phyloP scores from a whole-genome alignment of 257 asterid species.

The Phtheirospermum japonicum region DNA sequence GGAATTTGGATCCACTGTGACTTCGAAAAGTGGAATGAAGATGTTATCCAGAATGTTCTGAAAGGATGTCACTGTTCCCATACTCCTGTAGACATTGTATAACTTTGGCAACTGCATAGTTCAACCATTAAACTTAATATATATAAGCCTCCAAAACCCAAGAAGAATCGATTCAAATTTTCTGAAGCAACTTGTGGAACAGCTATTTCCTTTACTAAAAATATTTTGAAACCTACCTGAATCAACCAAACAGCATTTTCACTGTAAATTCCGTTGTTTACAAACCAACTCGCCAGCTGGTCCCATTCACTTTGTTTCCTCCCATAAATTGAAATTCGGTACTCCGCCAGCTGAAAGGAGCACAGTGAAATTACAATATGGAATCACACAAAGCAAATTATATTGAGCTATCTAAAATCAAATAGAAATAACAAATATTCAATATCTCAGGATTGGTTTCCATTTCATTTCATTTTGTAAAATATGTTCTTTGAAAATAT shows the following conservation, averaged over 20 bases:
- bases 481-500: background rate
- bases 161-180: constrained; percentile 2
- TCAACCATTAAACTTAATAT: constrained; percentile 28
- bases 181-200: background rate
- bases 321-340: constrained; percentile 83
- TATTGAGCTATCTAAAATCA: constrained; percentile 25
- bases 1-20: constrained; percentile 81
- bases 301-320: constrained; percentile 97
- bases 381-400: constrained; percentile 19
- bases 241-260: constrained; percentile 91
- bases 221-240: constrained; percentile 49
- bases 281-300: constrained; percentile 90
- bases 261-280: constrained; percentile 70
- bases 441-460: background rate
- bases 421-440: background rate
- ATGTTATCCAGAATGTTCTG: constrained; percentile 87
- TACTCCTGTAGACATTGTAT: constrained; percentile 81
- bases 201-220: background rate
- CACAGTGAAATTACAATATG: constrained; percentile 26
- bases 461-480: background rate
- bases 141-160: constrained; percentile 24
- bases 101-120: constrained; percentile 85
- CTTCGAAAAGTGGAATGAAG: constrained; percentile 92
- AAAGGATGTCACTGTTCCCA: constrained; percentile 93
- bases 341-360: constrained; percentile 78